A percentile compares a stretch with the other conserved stretches of the same genome.
These are phyloP conservation scores for Lachnellula cervina DNA, from an alignment of 2,329 filamentous ascomycete species.

Conservation along the genomic window DNA sequence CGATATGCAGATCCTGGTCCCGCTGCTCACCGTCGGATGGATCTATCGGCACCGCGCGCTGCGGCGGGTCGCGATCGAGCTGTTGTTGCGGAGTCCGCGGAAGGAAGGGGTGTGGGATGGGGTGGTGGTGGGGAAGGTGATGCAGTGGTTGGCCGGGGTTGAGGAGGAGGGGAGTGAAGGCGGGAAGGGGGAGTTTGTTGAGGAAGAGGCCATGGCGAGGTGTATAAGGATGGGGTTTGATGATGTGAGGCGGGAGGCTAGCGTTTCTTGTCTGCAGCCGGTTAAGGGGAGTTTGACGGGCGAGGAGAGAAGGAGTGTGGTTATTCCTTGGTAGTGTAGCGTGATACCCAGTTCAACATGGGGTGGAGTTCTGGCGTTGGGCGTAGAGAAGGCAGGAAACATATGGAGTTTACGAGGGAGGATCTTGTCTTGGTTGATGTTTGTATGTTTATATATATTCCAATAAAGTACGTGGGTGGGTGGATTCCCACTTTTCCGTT, in stretches of 20 bases:
- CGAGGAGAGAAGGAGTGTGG: conserved; percentile 11
- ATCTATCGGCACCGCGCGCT: conserved; percentile 18
- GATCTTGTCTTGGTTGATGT: not conserved
- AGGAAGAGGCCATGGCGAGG: conserved; percentile 14
- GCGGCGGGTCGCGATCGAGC: conserved; percentile 16
- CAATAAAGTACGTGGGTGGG: not conserved
- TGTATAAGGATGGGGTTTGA: conserved; percentile 21
- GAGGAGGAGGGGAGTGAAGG: conserved; percentile 16
- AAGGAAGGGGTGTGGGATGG: conserved; percentile 22
- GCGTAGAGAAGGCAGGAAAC: not conserved
- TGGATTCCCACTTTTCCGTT: not conserved
- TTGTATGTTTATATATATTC: not conserved
- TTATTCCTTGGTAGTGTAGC: conserved; percentile 18
- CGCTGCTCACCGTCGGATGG: conserved; percentile 22
- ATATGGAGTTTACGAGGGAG: not conserved
- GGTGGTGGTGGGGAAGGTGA: conserved; percentile 19
- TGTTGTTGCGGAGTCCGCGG: conserved; percentile 15
- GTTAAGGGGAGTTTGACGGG: conserved; percentile 9
- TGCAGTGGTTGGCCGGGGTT: conserved; percentile 17
- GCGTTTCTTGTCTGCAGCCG: conserved; percentile 17
- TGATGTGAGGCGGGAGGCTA: conserved; percentile 9
- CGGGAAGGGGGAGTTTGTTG: conserved; percentile 14
- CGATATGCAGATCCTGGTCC: conserved; percentile 22
- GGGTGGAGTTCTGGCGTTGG: not conserved
- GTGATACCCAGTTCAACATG: not conserved